Evolutionary conservation across 495 filamentous ascomycete genomes (phyloP), one percentile per base, ranked within the genome.

Genomic region (Niebla homalea): DNA sequence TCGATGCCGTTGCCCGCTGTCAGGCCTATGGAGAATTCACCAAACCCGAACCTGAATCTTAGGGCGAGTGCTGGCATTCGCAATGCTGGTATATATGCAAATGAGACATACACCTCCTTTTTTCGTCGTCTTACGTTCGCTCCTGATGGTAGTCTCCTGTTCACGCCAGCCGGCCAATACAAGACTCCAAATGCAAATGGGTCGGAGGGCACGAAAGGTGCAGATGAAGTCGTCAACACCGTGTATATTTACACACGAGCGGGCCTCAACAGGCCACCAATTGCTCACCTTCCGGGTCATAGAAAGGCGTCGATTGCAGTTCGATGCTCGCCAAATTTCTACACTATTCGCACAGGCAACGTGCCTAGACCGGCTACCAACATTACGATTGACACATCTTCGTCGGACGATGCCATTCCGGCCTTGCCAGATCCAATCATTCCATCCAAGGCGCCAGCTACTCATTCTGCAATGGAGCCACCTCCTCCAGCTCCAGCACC

Each of bases 281-380:
- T 99, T 50, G 88, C 93, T n/a, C 90, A 96, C 67, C 75, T 99
- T 26, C 93, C 93, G 0, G 93, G 92, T 1, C 90, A 96, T 59
- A 99, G 96, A 71, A 99, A 99, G 62, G 90, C 93, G 8, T 99
- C 93, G 1, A 86, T 99, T 12, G 93, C 87, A 4, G 86, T 99
- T 41, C 83, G 84, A 62, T 99, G 92, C 65, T 99, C 90, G 2
- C 89, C 93, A 0, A 66, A 95, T 2, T 80, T 83, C 56, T 99
- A 96, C 62, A 87, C 83, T 5, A 69, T 89, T 46, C 80, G 90
- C 41, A 77, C 84, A 57, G 66, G 70, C 0, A 70, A n/a, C n/a
- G n/a, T n/a, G n/a, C n/a, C n/a, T n/a, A n/a, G n/a, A n/a, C n/a
- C n/a, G n/a, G 94, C 85, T 2, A 87, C 84, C 50, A 79, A 94